Evolutionary conservation across 2,329 filamentous ascomycete genomes (phyloP).

Genomic region (Shiraia bambusicola): DNA sequence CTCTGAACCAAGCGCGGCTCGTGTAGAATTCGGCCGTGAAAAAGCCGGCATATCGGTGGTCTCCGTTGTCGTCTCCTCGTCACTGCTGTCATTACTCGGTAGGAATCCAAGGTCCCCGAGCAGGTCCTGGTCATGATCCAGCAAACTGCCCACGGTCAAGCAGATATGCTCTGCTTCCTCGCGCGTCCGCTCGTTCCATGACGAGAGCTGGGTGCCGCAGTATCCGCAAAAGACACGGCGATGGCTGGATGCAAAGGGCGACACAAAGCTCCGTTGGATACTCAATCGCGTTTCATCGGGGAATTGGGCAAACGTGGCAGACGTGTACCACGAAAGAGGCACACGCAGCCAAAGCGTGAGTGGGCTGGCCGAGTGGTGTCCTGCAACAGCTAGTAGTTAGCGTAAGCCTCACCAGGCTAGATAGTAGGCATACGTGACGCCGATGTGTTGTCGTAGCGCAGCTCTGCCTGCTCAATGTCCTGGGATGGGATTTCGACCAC

Average conservation of each 20-base stretch:
- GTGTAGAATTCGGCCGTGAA: conserved; percentile 12
- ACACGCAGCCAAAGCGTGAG: conserved; percentile 81
- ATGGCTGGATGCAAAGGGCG: conserved; percentile 50
- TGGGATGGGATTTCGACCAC: conserved; percentile 68
- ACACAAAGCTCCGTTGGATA: conserved; percentile 50
- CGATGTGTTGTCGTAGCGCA: conserved; percentile 66
- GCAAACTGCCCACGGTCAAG: conserved; percentile 76
- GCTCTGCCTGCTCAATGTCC: conserved; percentile 63
- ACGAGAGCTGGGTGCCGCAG: conserved; percentile 82
- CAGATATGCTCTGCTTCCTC: conserved; percentile 77
- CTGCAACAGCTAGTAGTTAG: conserved; percentile 41
- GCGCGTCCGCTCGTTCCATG: conserved; percentile 74
- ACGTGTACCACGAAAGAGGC: conserved; percentile 78
- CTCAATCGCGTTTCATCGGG: conserved; percentile 65
- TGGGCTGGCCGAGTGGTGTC: conserved; percentile 67
- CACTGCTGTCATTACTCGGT: conserved; percentile 45
- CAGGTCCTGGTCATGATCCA: conserved; percentile 68
- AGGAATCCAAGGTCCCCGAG: conserved; percentile 76
- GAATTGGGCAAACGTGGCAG: conserved; percentile 72
- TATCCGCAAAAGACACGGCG: conserved; percentile 87
- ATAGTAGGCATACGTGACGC: conserved; percentile 65
- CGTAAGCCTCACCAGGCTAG: neutral
- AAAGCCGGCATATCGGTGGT: conserved; percentile 21
- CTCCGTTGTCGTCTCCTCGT: conserved; percentile 20
- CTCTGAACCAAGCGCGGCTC: conserved; percentile 18